Evolutionary conservation across 805 yeast species (phyloP).

Genomic region (Kazachstania viticola): DNA sequence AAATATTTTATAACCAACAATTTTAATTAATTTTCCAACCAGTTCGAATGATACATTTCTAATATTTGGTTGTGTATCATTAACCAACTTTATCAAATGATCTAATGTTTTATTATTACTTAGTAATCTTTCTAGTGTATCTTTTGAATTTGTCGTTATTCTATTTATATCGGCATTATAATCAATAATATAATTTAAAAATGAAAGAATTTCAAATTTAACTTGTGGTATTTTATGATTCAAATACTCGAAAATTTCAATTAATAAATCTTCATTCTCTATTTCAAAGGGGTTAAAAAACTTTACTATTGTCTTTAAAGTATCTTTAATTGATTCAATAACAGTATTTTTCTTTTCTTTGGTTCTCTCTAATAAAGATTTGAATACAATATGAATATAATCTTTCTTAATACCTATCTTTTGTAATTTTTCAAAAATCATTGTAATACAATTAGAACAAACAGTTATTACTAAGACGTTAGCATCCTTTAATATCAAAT

Average conservation of each 20-base stretch:
- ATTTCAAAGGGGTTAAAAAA: slow-evolving; percentile 30
- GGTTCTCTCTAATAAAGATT: slow-evolving; percentile 64
- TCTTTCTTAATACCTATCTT: slow-evolving; percentile 41
- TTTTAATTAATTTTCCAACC: slow-evolving; percentile 72
- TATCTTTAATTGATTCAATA: slow-evolving; percentile 52
- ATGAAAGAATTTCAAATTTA: slow-evolving; percentile 57
- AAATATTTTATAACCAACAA: slow-evolving; percentile 65
- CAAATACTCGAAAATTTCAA: slow-evolving; percentile 47
- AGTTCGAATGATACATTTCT: slow-evolving; percentile 68
- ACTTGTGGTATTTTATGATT: slow-evolving; percentile 76
- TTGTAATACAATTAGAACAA: slow-evolving; percentile 56
- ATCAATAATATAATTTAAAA: slow-evolving; percentile 42
- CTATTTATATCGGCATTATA: slow-evolving; percentile 12
- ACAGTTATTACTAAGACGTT: slow-evolving; percentile 76
- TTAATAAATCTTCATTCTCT: slow-evolving; percentile 35
- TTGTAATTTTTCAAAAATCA: slow-evolving; percentile 56
- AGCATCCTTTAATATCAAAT: slow-evolving; percentile 66
- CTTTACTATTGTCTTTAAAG: slow-evolving; percentile 54
- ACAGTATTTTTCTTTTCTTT: slow-evolving; percentile 82
- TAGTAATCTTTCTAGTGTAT: slow-evolving; percentile 4
- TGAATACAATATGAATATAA: slow-evolving; percentile 34
- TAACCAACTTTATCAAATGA: slow-evolving; percentile 51
- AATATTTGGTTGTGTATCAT: slow-evolving; percentile 77
- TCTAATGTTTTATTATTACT: too few relatives aligned
- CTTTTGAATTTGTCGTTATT: slow-evolving; percentile 3